Evolutionary conservation across 1,284 basidiomycete species (phyloP), one percentile per base, ranked within the genome.

Genomic region (Schizophyllum amplum): DNA sequence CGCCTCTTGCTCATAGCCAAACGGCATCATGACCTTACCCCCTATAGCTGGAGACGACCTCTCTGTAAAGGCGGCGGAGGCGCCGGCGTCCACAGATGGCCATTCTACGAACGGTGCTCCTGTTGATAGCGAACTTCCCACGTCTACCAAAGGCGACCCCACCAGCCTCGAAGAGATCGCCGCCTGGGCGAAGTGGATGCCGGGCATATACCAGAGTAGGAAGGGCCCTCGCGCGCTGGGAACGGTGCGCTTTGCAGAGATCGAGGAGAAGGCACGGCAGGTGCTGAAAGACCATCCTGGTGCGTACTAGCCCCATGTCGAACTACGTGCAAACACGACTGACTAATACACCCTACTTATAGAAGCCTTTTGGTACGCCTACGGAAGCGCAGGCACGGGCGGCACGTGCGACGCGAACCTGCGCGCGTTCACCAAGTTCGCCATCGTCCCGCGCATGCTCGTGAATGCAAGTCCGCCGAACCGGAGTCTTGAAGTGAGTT

Each of bases 401-500:
- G 69, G 73, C 13, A 90, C 87, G 4, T 75, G 81, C 63, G 71
- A 67, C 27, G 79, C 77, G 56, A 90, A 89, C 61, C 70, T 72
- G 24, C 71, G 68, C 25, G 83, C 79, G 1, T 77, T 90, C 56
- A 72, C 79, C 46, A 79, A 75, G 60, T 89, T 78, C 73, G 78
- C 76, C 47, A 83, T 90, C 63, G 73, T 88, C 20, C 90, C 91
- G 1, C 81, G 87, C 4, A 86, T 92, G 87, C 77, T 92, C 49
- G 80, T 83, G n/a, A 75, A 90, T 62, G 84, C 80, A 0, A 83
- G 82, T 1, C 33, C 33, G 33, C 33, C 11, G 13, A 66, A 69
- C 7, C 80, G 90, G 20, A 80, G 74, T 61, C 72, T 91, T 13
- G 80, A 85, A 67, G 86, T 85, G 64, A 47, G 66, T 58, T 20